Evolutionary conservation across 371 early-diverging fungal species (phyloP), one percentile per base, ranked within the genome.

Genomic region (Mucor indicus): DNA sequence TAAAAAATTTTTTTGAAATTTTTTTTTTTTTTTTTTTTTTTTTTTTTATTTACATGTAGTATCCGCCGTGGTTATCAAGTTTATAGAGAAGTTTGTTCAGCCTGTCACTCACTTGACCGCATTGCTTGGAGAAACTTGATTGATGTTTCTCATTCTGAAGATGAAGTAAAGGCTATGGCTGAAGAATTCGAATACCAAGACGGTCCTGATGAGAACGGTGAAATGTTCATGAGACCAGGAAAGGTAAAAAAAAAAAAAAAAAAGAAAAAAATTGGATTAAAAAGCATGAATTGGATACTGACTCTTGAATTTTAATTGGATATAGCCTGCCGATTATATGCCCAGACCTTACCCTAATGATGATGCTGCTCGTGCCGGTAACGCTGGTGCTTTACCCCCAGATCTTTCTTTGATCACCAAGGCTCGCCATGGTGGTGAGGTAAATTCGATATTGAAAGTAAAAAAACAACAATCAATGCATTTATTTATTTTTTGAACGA

Each of bases 11-110:
- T n/a, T n/a, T n/a, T n/a, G n/a, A n/a, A n/a, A n/a, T n/a, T n/a
- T n/a, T n/a, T n/a, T n/a, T n/a, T n/a, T n/a, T n/a, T n/a, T n/a
- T n/a, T n/a, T n/a, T n/a, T n/a, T n/a, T n/a, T n/a, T n/a, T n/a
- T n/a, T 13, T 41, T 15, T 13, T 9, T 7, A 4, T 33, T 4
- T 29, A 12, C 30, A 8, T 38, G 17, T 53, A 92, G 93, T 63
- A 87, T 96, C 42, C 94, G 96, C 61, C 96, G 97, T 77, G 98
- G 98, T 54, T 98, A 91, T 80, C 98, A 95, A 69, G 98, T 98
- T 25, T 98, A 96, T 83, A 90, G 90, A 77, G 98, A 97, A 67
- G 91, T 98, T 45, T 98, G 98, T 75, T 80, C 98, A 44, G 90
- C 94, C 36, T 98, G 98, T 80, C 98, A 98, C 78, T 95, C 96